Conservation (phyloP, 2,329 filamentous ascomycete species). For the Septoria linicola region DNA sequence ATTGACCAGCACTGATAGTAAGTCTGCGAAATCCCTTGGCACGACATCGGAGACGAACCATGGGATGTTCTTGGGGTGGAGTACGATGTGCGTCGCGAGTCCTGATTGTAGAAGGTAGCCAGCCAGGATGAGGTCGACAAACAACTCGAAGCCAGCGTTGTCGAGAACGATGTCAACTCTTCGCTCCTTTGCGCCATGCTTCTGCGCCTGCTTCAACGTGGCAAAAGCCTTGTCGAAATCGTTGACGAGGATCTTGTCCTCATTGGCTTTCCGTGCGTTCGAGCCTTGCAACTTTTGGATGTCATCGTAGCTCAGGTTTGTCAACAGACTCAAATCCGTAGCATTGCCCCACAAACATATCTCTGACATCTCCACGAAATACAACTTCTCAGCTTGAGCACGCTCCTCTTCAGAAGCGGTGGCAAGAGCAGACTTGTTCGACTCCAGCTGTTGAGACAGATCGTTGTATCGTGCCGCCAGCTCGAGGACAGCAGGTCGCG, state of each 20-base stretch:
- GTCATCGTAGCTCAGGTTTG: conserved; percentile 87
- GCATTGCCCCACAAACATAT: conserved; percentile 98
- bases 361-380: conserved; percentile 92
- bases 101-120: conserved; percentile 83
- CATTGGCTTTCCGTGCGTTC: conserved; percentile 77
- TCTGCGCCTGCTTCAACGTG: conserved; percentile 63
- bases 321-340: conserved; percentile 87
- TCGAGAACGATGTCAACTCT: conserved; percentile 93
- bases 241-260: conserved; percentile 90
- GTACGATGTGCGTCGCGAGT: conserved; percentile 79
- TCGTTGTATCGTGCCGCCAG: conserved; percentile 76
- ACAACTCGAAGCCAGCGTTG: conserved; percentile 96
- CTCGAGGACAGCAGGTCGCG: conserved; percentile 79
- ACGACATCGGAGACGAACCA: conserved; percentile 98
- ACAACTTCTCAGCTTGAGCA: conserved; percentile 68
- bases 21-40: conserved; percentile 77
- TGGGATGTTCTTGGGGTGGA: conserved; percentile 92
- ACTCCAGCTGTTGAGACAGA: conserved; percentile 65
- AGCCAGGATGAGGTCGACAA: conserved; percentile 87
- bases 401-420: conserved; percentile 52
- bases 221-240: conserved; percentile 73
- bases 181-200: conserved; percentile 62
- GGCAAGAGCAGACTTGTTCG: conserved; percentile 47
- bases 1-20: conserved; percentile 75
- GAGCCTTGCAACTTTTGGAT: conserved; percentile 95